Base-by-base conservation (phyloP, 2,329 filamentous ascomycete genomes). In the Xylaria sp. region DNA sequence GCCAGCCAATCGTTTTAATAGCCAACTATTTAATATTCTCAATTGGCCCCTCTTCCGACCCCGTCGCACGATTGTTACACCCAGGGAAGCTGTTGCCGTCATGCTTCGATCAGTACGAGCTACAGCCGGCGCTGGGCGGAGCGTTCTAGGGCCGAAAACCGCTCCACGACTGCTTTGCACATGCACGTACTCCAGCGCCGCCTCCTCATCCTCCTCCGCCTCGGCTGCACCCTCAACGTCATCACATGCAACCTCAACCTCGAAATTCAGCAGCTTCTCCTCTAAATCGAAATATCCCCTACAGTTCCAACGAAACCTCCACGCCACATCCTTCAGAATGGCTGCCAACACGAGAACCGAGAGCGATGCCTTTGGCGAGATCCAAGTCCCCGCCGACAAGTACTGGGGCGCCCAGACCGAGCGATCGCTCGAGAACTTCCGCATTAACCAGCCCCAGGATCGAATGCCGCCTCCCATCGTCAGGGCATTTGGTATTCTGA, bases 401-500 rank as follows among this genome's bases (percentile, higher is more conserved):
- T 99, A 99, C 88, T 99, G 96, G 95, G 96, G 96, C 79, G 95
- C 95, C 70, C 95, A 98, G 88, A 98, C 95, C 64, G 92, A 98
- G 88, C 91, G 95, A 75, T 98, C 95, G 62, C 89, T 98, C 81
- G 91, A 92, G 83, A 99, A 99, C 87, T 99, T 99, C 88, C 92
- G 92, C 82, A 98, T 99, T 90, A 98, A 98, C 85, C 96, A 98
- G 87, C 96, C 96, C 70, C 94, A 97, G 84, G 96, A 99, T 81
- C 94, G 96, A 81, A 98, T 98, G 94, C 96, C 96, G 58, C 91
- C 94, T 73, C 92, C 94, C 55, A 92, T 99, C 76, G 86, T 98
- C 78, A 91, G 90, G 83, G 96, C 96, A 7, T 98, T 99, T 81
- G 96, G 96, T 80, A 97, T 98, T 78, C 88, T 99, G 74, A 99